These are phyloP conservation scores for Eutypa lata DNA, from an alignment of 2,329 filamentous ascomycete species.

Conservation along the genomic window DNA sequence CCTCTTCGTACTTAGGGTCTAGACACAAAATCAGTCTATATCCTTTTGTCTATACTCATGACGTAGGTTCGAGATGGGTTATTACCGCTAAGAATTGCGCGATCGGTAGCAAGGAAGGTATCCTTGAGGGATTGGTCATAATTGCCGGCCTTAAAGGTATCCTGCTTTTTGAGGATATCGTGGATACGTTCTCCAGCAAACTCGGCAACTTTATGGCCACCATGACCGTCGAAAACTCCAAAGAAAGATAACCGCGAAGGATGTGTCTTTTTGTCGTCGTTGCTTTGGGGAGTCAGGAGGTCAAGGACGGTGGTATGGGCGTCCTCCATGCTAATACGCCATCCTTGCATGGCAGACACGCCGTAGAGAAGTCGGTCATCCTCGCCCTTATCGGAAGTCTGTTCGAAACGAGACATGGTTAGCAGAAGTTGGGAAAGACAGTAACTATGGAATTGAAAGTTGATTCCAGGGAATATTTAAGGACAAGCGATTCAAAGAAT, in stretches of 20 bases:
- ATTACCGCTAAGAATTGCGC: constrained; percentile 91
- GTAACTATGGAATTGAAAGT: background rate
- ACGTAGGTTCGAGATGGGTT: background rate
- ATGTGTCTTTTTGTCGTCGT: constrained; percentile 61
- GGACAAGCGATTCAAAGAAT: too few relatives aligned
- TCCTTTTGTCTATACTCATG: constrained; percentile 1
- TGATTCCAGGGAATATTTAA: background rate
- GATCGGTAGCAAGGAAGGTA: constrained; percentile 91
- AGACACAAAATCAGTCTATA: constrained; percentile 17
- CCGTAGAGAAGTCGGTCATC: constrained; percentile 93
- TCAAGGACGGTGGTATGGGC: constrained; percentile 88
- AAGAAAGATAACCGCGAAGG: constrained; percentile 86
- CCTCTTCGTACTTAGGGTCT: constrained; percentile 97
- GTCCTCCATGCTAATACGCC: constrained; percentile 99
- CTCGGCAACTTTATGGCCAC: constrained; percentile 91
- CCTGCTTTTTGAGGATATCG: constrained; percentile 91
- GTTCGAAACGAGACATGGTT: constrained; percentile 7
- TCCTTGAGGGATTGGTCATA: constrained; percentile 96
- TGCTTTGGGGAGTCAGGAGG: constrained; percentile 58
- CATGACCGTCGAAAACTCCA: constrained; percentile 96
- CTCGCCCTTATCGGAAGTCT: constrained; percentile 86
- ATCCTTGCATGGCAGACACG: constrained; percentile 98
- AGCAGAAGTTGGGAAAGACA: too few relatives aligned
- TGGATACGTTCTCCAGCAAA: constrained; percentile 92
- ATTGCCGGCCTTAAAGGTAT: constrained; percentile 85